Evolutionary conservation across 2,329 filamentous ascomycete genomes (phyloP).

Genomic region (Xenosphaeropsis pyriputrescens): DNA sequence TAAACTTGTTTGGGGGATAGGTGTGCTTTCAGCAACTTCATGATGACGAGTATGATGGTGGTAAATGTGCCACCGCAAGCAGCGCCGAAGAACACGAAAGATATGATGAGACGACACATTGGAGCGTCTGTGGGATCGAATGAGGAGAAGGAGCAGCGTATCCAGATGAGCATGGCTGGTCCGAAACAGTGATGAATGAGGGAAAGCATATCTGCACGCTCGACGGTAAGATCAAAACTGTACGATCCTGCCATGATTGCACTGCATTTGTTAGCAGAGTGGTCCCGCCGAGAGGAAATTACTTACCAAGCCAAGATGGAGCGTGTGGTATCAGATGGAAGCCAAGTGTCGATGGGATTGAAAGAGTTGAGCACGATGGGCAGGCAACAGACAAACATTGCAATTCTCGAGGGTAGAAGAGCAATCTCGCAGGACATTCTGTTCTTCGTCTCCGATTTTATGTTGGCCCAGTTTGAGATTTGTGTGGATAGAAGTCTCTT

Average conservation of each 20-base stretch:
- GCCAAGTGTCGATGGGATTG: constrained; percentile 1
- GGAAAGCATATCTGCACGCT: constrained; percentile 2
- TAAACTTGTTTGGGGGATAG: background rate
- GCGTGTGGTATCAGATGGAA: constrained; percentile 1
- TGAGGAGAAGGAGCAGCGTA: background rate
- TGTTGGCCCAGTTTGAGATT: constrained; percentile 1
- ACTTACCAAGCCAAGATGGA: constrained; percentile 2
- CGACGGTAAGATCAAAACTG: constrained; percentile 1
- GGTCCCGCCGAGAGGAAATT: background rate
- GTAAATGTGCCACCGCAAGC: constrained; percentile 1
- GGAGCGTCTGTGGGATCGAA: background rate
- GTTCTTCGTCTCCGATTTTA: background rate
- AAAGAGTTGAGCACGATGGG: constrained; percentile 1
- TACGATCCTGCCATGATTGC: constrained; percentile 2
- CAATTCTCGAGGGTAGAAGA: background rate
- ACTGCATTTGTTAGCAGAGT: background rate
- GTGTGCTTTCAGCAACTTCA: constrained; percentile 1
- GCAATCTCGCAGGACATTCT: constrained; percentile 1
- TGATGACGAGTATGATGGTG: background rate
- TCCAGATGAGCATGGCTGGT: constrained; percentile 2
- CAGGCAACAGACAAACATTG: constrained; percentile 1
- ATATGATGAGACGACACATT: constrained; percentile 1
- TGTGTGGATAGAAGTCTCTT: background rate
- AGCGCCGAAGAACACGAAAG: constrained; percentile 2
- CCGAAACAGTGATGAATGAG: constrained; percentile 2